Evolutionary conservation across 108 stramenopile genomes (phyloP).

Genomic region (Cyclotella kingstonii): DNA sequence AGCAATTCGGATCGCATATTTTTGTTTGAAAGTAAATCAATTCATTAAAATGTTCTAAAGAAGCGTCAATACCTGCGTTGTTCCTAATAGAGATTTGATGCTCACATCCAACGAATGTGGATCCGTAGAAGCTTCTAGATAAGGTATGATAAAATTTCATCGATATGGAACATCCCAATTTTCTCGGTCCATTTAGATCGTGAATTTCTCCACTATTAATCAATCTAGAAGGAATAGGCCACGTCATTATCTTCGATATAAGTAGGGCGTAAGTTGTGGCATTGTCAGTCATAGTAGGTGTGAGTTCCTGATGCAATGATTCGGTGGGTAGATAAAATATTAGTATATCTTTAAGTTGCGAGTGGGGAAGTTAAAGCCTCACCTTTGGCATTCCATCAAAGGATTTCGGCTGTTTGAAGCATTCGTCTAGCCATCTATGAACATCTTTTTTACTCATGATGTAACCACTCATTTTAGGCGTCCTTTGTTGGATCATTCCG

Average conservation of each 20-base stretch:
- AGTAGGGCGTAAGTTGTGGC: conserved; percentile 12
- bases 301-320: conserved; percentile 1
- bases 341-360: too few relatives aligned
- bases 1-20: conserved; percentile 14
- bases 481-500: too few relatives aligned
- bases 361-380: too few relatives aligned
- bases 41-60: conserved; percentile 14
- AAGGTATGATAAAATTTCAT: conserved; percentile 20
- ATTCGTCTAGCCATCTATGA: too few relatives aligned
- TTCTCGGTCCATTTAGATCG: not conserved
- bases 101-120: conserved; percentile 20
- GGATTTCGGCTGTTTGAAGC: too few relatives aligned
- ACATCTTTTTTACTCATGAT: too few relatives aligned
- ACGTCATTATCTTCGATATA: conserved; percentile 5
- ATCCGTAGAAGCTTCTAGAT: conserved; percentile 20
- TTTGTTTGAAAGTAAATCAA: conserved; percentile 20
- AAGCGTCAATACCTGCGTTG: not conserved
- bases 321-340: not conserved
- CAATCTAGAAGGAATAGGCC: conserved; percentile 16
- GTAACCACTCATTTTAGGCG: too few relatives aligned
- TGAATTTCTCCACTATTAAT: conserved; percentile 7
- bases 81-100: conserved; percentile 9
- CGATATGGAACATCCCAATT: conserved; percentile 18
- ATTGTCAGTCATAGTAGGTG: not conserved
- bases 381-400: too few relatives aligned